Evolutionary conservation across 2,329 filamentous ascomycete genomes (phyloP).

Genomic region (Cadophora sp.): DNA sequence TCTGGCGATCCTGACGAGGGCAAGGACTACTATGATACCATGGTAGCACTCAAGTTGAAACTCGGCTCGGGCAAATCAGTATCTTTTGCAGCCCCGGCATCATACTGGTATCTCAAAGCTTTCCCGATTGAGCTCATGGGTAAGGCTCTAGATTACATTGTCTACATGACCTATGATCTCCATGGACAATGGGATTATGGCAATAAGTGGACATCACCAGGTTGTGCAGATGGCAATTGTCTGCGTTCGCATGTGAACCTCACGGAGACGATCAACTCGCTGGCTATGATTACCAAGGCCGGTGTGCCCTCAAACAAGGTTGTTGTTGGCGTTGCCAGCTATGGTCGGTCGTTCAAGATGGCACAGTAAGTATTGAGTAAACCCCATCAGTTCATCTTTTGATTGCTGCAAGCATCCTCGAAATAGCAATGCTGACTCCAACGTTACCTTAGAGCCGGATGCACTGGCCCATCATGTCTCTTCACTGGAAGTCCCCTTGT

Average conservation of each 20-base stretch:
- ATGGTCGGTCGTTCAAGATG: constrained; percentile 47
- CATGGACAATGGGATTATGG: constrained; percentile 50
- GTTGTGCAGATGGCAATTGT: constrained; percentile 44
- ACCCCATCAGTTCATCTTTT: too few species aligned
- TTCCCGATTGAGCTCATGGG: constrained; percentile 33
- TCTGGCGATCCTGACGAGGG: constrained; percentile 39
- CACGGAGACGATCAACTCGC: constrained; percentile 45
- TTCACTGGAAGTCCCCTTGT: constrained; percentile 37
- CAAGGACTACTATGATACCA: constrained; percentile 46
- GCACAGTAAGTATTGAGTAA: constrained; percentile 18
- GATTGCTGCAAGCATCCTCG: too few species aligned
- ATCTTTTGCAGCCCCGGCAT: constrained; percentile 40
- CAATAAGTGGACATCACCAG: constrained; percentile 41
- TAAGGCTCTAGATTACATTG: constrained; percentile 35
- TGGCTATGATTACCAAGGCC: constrained; percentile 49
- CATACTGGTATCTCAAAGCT: constrained; percentile 44
- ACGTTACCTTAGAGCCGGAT: constrained; percentile 28
- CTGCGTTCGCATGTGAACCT: constrained; percentile 47
- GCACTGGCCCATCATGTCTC: constrained; percentile 29
- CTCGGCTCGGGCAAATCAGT: constrained; percentile 17
- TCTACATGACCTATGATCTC: constrained; percentile 42
- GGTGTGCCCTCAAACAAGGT: constrained; percentile 42
- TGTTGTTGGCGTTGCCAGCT: constrained; percentile 45
- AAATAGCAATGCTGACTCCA: too few species aligned
- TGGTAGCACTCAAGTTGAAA: constrained; percentile 28